These are phyloP conservation scores for Pseudonectria buxi DNA, from an alignment of 2,329 filamentous ascomycete species.

Conservation along the genomic window DNA sequence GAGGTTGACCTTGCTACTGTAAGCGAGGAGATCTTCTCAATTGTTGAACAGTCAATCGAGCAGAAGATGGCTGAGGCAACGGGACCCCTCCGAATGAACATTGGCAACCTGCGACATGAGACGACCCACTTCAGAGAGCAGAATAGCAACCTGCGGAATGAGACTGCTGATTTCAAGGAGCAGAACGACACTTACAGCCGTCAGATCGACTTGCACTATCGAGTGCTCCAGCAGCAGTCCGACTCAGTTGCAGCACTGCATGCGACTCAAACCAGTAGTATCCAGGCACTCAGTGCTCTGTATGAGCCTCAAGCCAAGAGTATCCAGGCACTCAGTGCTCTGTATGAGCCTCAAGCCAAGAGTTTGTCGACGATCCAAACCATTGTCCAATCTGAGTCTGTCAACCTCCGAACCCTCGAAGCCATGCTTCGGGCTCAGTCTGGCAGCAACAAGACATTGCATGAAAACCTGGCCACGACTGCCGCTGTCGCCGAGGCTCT, in stretches of 20 bases:
- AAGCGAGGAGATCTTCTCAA: conserved; percentile 20
- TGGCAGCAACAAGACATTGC: conserved; percentile 5
- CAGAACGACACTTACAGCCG: conserved; percentile 21
- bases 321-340: conserved; percentile 10
- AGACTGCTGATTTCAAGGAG: conserved; percentile 11
- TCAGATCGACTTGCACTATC: conserved; percentile 21
- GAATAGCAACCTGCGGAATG: conserved; percentile 8
- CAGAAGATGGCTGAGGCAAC: conserved; percentile 27
- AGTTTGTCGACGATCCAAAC: conserved; percentile 4
- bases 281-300: conserved; percentile 10
- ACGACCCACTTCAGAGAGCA: conserved; percentile 12
- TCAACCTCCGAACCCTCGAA: too few relatives aligned
- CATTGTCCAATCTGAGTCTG: too few relatives aligned
- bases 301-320: conserved; percentile 4
- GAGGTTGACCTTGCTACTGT: conserved; percentile 5
- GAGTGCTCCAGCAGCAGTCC: conserved; percentile 12
- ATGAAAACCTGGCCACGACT: conserved; percentile 16
- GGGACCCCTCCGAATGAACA: conserved; percentile 22
- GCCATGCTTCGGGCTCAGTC: conserved; percentile 3
- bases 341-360: conserved; percentile 14
- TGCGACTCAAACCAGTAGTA: conserved; percentile 4
- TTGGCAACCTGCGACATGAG: conserved; percentile 13
- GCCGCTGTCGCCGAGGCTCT: conserved; percentile 16
- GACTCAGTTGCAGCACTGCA: conserved; percentile 5
- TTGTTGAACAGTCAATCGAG: conserved; percentile 26